Conservation (phyloP, 805 yeast species). For the Yarrowia bubula region DNA sequence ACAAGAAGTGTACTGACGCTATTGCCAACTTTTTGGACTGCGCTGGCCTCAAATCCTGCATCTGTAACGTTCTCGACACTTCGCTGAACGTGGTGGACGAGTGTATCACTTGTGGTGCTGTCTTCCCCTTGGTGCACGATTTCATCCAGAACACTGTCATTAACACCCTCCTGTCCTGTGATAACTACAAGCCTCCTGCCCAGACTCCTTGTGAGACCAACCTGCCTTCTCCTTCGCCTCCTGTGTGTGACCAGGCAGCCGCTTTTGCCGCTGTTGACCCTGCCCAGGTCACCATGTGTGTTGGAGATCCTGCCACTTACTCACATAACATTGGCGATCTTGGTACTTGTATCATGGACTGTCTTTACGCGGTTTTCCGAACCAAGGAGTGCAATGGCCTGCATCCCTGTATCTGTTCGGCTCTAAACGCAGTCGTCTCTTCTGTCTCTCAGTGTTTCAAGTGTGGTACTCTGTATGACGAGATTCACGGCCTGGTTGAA, state of each 20-base stretch:
- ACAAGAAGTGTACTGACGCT: constrained; percentile 12
- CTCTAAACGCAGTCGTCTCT: background rate
- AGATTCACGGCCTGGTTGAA: constrained; percentile 8
- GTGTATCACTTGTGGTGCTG: constrained; percentile 21
- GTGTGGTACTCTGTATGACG: constrained; percentile 20
- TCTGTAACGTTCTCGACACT: background rate
- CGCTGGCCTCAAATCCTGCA: background rate
- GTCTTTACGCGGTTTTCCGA: constrained; percentile 11
- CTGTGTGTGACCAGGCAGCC: constrained; percentile 32
- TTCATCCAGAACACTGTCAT: constrained; percentile 1
- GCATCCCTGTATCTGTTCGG: constrained; percentile 8
- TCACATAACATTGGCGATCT: constrained; percentile 18
- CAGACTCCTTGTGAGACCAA: constrained; percentile 2
- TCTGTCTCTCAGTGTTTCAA: constrained; percentile 16
- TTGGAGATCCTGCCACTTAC: constrained; percentile 16
- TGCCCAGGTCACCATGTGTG: constrained; percentile 29
- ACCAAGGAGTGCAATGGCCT: constrained; percentile 10
- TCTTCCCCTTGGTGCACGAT: constrained; percentile 2
- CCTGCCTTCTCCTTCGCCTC: constrained; percentile 18
- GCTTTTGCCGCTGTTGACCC: constrained; percentile 31
- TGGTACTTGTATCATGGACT: constrained; percentile 1
- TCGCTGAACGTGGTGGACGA: background rate
- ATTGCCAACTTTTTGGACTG: background rate
- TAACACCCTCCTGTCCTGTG: background rate
- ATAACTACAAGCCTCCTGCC: constrained; percentile 12